Conservation (phyloP, 306 rosid species). For the Ammopiptanthus mongolicus region DNA sequence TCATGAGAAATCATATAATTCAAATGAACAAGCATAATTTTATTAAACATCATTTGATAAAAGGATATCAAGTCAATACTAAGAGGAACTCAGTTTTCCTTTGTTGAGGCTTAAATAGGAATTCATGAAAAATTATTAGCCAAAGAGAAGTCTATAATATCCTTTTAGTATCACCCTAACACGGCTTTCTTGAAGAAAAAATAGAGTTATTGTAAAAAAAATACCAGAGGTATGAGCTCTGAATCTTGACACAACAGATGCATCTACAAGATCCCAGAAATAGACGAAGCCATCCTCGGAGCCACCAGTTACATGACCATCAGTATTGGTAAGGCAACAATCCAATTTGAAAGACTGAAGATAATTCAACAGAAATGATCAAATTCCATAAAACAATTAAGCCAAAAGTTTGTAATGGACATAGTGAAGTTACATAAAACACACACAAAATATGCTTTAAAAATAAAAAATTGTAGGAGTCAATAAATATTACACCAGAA, state of each 20-base stretch:
- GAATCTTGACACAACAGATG: constrained; percentile 67
- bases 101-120: neutral
- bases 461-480: neutral
- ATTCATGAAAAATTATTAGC: neutral
- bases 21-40: neutral
- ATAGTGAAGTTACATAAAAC: constrained; percentile 2
- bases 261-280: constrained; percentile 96
- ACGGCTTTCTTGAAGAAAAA: constrained; percentile 2
- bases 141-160: neutral
- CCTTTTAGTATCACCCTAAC: neutral
- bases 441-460: no score
- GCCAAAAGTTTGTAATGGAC: neutral
- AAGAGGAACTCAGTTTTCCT: neutral
- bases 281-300: constrained; percentile 86
- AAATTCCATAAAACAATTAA: neutral
- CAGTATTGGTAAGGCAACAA: constrained; percentile 88
- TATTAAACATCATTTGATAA: neutral
- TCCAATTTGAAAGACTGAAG: constrained; percentile 84
- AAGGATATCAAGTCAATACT: neutral
- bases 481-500: neutral
- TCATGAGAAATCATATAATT: neutral
- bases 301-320: constrained; percentile 87
- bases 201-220: neutral
- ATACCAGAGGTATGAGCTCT: constrained; percentile 89
- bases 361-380: constrained; percentile 14